These are phyloP conservation scores for Curvularia eragrostidis DNA, from an alignment of 2,329 filamentous ascomycete species.

Conservation along the genomic window DNA sequence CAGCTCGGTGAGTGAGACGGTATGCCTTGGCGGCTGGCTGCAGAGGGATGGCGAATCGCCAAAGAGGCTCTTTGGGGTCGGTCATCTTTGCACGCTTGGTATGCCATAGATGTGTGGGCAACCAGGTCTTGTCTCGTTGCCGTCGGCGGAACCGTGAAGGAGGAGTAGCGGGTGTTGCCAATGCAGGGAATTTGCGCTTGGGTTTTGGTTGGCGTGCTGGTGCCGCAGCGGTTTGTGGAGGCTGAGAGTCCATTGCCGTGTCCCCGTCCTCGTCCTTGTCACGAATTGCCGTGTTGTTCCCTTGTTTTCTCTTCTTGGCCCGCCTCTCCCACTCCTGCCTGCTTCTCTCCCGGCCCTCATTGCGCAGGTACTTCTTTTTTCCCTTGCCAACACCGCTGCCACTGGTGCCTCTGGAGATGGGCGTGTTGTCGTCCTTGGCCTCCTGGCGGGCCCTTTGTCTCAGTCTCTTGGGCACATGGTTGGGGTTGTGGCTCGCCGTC, in stretches of 20 bases:
- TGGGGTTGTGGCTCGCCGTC: constrained; percentile 94
- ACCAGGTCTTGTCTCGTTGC: constrained; percentile 87
- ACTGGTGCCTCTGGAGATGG: constrained; percentile 71
- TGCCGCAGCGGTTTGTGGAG: constrained; percentile 22
- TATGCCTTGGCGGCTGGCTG: constrained; percentile 91
- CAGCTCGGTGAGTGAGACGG: constrained; percentile 81
- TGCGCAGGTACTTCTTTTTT: constrained; percentile 62
- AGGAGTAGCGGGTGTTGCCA: constrained; percentile 69
- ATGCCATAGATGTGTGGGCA: constrained; percentile 94
- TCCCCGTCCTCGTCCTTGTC: constrained; percentile 24
- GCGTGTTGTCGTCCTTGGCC: constrained; percentile 91
- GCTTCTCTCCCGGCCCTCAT: constrained; percentile 77
- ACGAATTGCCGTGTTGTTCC: constrained; percentile 35
- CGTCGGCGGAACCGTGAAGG: constrained; percentile 80
- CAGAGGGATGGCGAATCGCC: constrained; percentile 86
- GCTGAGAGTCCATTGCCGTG: constrained; percentile 7
- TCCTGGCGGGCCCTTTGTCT: constrained; percentile 71
- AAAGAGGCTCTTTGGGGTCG: constrained; percentile 76
- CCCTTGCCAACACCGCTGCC: constrained; percentile 62
- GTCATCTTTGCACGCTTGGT: constrained; percentile 93
- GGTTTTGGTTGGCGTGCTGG: constrained; percentile 52
- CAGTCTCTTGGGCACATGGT: constrained; percentile 81
- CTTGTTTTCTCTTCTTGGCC: constrained; percentile 52
- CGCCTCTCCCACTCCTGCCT: constrained; percentile 67
- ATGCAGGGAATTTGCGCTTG: constrained; percentile 72